phyloP scores from a whole-genome alignment of 257 asterid species.

The Haberlea rhodopensis region DNA sequence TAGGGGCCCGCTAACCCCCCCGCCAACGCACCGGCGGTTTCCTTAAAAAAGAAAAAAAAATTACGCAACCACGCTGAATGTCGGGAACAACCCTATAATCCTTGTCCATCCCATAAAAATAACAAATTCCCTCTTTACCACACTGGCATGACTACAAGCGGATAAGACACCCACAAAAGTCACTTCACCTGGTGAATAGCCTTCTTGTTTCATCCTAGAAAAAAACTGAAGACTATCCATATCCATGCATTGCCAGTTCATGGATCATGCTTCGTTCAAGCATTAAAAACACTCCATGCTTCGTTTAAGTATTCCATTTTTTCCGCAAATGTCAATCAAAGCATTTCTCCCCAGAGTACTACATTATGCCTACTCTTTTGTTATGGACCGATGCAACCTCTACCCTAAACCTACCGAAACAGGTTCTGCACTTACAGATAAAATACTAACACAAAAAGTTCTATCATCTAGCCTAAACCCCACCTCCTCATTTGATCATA shows the following conservation, averaged over 20 bases:
- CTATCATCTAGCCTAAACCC: constrained; percentile 51
- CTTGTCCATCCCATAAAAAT: no score
- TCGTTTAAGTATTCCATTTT: constrained; percentile 66
- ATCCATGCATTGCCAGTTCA: constrained; percentile 70
- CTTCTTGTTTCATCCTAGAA: constrained; percentile 51
- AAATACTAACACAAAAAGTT: constrained; percentile 51
- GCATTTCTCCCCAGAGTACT: constrained; percentile 54
- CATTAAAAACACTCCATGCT: constrained; percentile 51
- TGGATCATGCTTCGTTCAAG: constrained; percentile 87
- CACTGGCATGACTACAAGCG: no score
- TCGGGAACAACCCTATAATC: no score
- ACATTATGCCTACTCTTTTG: constrained; percentile 30
- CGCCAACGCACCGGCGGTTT: no score
- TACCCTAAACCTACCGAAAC: constrained; percentile 68
- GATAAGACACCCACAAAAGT: constrained; percentile 64
- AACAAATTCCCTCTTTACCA: no score
- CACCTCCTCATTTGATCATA: constrained; percentile 45
- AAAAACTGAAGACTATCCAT: constrained; percentile 51
- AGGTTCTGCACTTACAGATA: constrained; percentile 69
- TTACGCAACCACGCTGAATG: no score
- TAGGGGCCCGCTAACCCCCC: no score
- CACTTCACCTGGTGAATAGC: constrained; percentile 60
- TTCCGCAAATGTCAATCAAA: constrained; percentile 75
- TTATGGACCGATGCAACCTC: constrained; percentile 52
- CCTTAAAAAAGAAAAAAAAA: no score